Evolutionary conservation across 495 filamentous ascomycete species (phyloP).

Genomic region (Hypoxylon subgilvum): DNA sequence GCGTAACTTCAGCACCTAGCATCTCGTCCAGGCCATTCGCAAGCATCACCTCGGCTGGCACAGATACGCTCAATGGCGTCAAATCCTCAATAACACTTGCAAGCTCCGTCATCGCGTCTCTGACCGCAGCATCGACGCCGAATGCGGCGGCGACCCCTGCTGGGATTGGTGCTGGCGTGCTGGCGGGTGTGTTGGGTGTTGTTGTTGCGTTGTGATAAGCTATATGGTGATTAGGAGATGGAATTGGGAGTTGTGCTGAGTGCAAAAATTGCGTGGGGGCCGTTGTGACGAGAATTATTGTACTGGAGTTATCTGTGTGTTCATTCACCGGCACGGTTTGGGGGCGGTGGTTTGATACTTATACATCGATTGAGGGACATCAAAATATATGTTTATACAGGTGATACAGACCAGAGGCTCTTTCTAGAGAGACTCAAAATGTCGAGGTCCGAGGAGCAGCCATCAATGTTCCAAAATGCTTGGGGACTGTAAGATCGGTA

Average conservation of each 20-base stretch:
- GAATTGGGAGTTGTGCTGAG: background rate
- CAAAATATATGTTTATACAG: no score
- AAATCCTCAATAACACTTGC: slow-evolving; percentile 6
- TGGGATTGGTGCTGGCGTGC: slow-evolving; percentile 29
- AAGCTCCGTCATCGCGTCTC: slow-evolving; percentile 10
- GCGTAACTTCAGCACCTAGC: slow-evolving; percentile 3
- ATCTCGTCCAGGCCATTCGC: slow-evolving; percentile 5
- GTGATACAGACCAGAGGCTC: no score
- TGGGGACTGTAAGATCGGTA: no score
- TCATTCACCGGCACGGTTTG: no score
- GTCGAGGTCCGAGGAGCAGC: no score
- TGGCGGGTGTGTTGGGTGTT: slow-evolving; percentile 34
- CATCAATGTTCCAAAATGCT: no score
- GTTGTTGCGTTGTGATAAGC: slow-evolving; percentile 36
- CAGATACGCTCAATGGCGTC: slow-evolving; percentile 10
- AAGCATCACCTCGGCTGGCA: slow-evolving; percentile 8
- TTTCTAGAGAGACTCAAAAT: no score
- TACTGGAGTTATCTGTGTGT: no score
- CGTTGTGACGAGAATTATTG: background rate
- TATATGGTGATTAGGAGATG: background rate
- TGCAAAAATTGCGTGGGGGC: background rate
- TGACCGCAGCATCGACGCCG: slow-evolving; percentile 6
- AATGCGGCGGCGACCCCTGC: slow-evolving; percentile 30
- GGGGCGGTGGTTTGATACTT: no score
- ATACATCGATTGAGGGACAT: no score